Evolutionary conservation across 257 asterid species (phyloP), one percentile per base, ranked within the genome.

Genomic region (Buddleja alternifolia): DNA sequence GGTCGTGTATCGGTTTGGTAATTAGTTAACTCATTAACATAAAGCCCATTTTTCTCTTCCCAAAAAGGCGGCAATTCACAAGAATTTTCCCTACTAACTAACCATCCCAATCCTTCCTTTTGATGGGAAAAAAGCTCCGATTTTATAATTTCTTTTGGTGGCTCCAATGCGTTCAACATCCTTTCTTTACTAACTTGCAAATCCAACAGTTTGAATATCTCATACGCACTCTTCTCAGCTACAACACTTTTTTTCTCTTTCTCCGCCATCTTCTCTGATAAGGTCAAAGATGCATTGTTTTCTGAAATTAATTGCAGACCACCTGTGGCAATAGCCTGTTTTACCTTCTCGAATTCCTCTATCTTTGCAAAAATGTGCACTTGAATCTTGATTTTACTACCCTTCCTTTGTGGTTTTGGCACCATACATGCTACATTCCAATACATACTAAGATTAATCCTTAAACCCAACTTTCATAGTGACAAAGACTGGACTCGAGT

Each of bases 31-130:
- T 73, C 82, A 72, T 86, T 83, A 19, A 73, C 63, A 62, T 75
- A 83, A 57, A 65, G 53, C 7, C 85, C 81, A 10, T 75, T 77
- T 54, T 62, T 77, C 41, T 69, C 74, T 74, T 81, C 86, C 93
- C 93, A 86, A 56, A 86, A 86, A 1, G 87, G 88, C 19, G 93
- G 93, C 52, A 86, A 71, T 23, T 83, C 83, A 1, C 51, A 66
- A 8, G 85, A 80, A 40, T 60, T 86, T 66, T 86, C 93, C 83
- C 86, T 75, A 29, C 80, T 75, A 52, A 77, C 75, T 61, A 86
- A 54, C 93, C 93, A 86, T 11, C 84, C 75, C 25, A 86, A 66
- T 40, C 83, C 93, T 76, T 83, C 86, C 76, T 83, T 83, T 73
- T 86, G 93, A 78, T 86, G 93, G 21, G 71, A 16, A 60, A 83